A percentile compares a stretch with the other conserved stretches of the same genome.
Conservation (phyloP, 1,284 basidiomycete species). For the Sporisorium scitamineum region DNA sequence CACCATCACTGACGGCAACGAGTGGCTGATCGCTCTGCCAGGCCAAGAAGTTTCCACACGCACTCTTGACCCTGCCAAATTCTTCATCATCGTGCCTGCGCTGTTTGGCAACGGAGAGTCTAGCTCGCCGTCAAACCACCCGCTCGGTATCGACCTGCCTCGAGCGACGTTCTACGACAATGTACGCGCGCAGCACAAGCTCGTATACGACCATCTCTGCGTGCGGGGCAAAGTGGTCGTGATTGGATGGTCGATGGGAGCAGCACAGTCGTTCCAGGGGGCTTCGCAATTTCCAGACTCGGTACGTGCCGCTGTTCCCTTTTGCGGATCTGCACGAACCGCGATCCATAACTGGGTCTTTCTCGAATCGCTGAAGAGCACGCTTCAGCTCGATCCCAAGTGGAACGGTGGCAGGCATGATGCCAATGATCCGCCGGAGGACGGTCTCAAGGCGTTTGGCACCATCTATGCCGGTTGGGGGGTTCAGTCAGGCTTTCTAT, state of each 20-base stretch:
- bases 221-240: constrained; percentile 39
- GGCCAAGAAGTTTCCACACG: constrained; percentile 15
- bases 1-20: constrained; percentile 52
- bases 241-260: constrained; percentile 53
- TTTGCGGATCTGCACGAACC: constrained; percentile 55
- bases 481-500: constrained; percentile 56
- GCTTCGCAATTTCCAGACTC: constrained; percentile 48
- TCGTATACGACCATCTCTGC: constrained; percentile 37
- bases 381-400: constrained; percentile 30
- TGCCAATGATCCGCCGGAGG: constrained; percentile 26
- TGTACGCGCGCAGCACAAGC: constrained; percentile 47
- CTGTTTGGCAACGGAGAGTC: constrained; percentile 61
- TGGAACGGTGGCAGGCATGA: constrained; percentile 35
- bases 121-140: constrained; percentile 48
- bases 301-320: constrained; percentile 43
- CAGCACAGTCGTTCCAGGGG: constrained; percentile 56
- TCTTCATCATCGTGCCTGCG: constrained; percentile 61
- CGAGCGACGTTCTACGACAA: constrained; percentile 51
- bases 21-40: constrained; percentile 47
- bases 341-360: constrained; percentile 56
- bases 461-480: constrained; percentile 59
- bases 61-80: constrained; percentile 46
- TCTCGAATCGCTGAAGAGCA: constrained; percentile 40
- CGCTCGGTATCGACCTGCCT: constrained; percentile 33
- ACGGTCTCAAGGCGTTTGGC: constrained; percentile 50